A percentile compares a stretch with the other conserved stretches of the same genome.
Conservation (phyloP, 495 filamentous ascomycete genomes). For the Penicillium waksmanii region DNA sequence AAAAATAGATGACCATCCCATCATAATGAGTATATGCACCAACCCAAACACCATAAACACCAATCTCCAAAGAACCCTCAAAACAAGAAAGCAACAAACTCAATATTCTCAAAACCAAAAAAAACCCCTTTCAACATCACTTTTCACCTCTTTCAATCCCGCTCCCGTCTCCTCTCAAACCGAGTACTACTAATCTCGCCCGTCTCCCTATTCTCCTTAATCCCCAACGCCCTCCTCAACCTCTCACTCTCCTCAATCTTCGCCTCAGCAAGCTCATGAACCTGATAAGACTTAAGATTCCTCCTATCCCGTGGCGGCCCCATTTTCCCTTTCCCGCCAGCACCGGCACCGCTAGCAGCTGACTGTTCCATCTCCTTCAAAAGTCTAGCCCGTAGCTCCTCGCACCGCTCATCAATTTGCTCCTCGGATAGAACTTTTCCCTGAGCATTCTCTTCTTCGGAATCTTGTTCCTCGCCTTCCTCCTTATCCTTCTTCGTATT, state of each 20-base stretch:
- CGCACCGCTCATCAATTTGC: constrained; percentile 47
- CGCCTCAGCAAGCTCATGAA: constrained; percentile 93
- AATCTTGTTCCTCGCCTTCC: constrained; percentile 69
- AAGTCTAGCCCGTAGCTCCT: constrained; percentile 31
- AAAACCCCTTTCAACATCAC: too few species aligned
- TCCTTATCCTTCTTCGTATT: constrained; percentile 33
- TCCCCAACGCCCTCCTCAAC: constrained; percentile 85
- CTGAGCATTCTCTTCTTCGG: constrained; percentile 15
- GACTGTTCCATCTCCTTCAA: constrained; percentile 36
- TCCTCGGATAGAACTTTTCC: constrained; percentile 19
- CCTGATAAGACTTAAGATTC: constrained; percentile 84
- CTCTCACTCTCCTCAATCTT: constrained; percentile 96
- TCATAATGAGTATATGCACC: too few species aligned
- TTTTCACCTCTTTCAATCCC: background rate
- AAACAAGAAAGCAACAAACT: too few species aligned
- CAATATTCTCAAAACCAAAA: too few species aligned
- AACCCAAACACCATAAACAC: too few species aligned
- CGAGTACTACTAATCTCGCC: constrained; percentile 66
- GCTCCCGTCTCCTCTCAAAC: constrained; percentile 37
- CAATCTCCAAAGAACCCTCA: too few species aligned
- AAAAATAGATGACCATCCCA: too few species aligned
- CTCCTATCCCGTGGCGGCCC: constrained; percentile 39
- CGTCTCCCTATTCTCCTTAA: constrained; percentile 86
- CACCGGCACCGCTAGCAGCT: background rate
- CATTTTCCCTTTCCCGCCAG: constrained; percentile 4